phyloP scores from a whole-genome alignment of 2,329 filamentous ascomycete genomes.

The Penicillium sp. region DNA sequence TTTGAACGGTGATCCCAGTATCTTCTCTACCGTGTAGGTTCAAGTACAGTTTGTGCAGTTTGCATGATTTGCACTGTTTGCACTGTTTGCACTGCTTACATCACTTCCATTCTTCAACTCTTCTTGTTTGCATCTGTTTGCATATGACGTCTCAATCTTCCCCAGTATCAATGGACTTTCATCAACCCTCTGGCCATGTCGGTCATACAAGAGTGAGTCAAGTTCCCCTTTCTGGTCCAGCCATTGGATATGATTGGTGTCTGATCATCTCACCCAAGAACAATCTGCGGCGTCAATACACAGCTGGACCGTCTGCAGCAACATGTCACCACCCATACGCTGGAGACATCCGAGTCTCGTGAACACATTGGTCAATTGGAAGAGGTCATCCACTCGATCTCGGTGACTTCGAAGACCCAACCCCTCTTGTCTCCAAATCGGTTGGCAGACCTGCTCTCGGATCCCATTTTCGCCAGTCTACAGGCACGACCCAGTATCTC shows the following conservation, averaged over 20 bases:
- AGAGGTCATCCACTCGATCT: slow-evolving; percentile 68
- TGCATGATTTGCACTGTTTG: background rate
- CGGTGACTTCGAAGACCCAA: slow-evolving; percentile 66
- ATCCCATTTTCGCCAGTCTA: slow-evolving; percentile 45
- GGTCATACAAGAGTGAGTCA: slow-evolving; percentile 24
- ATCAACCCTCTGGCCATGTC: slow-evolving; percentile 18
- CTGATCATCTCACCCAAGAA: slow-evolving; percentile 37
- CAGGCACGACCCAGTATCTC: slow-evolving; percentile 21
- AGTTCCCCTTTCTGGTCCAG: background rate
- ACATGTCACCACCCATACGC: slow-evolving; percentile 20
- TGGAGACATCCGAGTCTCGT: slow-evolving; percentile 24
- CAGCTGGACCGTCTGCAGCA: slow-evolving; percentile 61
- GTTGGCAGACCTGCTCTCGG: slow-evolving; percentile 62
- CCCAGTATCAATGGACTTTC: background rate
- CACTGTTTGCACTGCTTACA: background rate
- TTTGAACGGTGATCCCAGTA: background rate
- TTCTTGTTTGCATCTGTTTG: background rate
- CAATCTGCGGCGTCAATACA: slow-evolving; percentile 58
- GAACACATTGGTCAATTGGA: slow-evolving; percentile 57
- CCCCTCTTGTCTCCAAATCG: slow-evolving; percentile 61
- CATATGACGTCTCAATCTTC: slow-evolving; percentile 10
- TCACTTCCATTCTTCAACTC: background rate
- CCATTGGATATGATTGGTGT: background rate
- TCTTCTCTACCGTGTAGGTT: slow-evolving; percentile 4
- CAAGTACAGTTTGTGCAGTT: slow-evolving; percentile 1